Conservation (phyloP, 495 filamentous ascomycete genomes). For the Hamigera avellanea region DNA sequence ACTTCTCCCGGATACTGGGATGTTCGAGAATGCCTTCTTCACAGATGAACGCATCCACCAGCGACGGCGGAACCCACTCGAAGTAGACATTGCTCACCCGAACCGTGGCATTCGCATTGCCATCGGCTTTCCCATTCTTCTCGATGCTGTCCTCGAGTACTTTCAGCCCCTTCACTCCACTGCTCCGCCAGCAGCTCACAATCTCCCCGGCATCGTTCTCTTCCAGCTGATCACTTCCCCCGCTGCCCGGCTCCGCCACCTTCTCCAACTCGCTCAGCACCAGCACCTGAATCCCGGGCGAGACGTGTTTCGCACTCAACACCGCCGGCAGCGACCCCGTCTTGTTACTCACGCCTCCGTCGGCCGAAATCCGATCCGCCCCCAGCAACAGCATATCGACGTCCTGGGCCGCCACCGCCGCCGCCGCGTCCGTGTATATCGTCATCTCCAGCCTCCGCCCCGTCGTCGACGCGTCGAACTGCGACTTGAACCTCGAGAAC, state of each 20-base stretch:
- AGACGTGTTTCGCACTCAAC: conserved; percentile 34
- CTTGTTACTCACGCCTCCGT: conserved; percentile 52
- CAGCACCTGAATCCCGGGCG: conserved; percentile 31
- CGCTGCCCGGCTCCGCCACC: conserved; percentile 34
- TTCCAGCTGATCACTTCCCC: conserved; percentile 23
- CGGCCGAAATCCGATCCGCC: conserved; percentile 45
- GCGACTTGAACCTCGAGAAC: conserved; percentile 16
- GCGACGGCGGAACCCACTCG: conserved; percentile 46
- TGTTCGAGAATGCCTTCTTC: conserved; percentile 32
- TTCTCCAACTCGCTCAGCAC: conserved; percentile 51
- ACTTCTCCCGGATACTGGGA: conserved; percentile 18
- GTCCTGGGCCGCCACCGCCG: conserved; percentile 34
- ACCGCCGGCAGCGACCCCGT: conserved; percentile 48
- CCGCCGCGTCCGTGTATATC: conserved; percentile 50
- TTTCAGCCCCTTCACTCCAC: conserved; percentile 13
- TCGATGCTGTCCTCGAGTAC: conserved; percentile 9
- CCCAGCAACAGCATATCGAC: conserved; percentile 48
- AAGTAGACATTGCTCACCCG: conserved; percentile 49
- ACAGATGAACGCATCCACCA: conserved; percentile 45
- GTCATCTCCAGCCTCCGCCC: conserved; percentile 23
- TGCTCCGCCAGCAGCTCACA: conserved; percentile 28
- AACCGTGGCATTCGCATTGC: conserved; percentile 12
- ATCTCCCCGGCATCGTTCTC: conserved; percentile 40
- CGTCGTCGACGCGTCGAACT: conserved; percentile 5
- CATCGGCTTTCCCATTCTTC: background rate